Base-by-base conservation (phyloP, 805 yeast genomes). In the Candida arabinofermentans region DNA sequence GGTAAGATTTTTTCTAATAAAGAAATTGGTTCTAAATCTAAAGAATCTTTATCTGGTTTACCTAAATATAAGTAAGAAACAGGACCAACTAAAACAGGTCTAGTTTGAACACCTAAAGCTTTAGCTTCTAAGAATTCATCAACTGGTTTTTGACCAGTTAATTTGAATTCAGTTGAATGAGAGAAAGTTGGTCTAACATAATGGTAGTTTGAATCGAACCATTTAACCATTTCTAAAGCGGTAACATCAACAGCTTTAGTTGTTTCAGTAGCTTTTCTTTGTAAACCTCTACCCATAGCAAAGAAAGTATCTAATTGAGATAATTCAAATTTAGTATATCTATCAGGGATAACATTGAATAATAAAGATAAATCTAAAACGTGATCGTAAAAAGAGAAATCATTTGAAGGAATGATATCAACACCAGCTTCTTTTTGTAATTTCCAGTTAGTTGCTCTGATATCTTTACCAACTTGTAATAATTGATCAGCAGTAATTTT, bases 241-340 rank as follows among this genome's bases (percentile, higher is more conserved):
- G 98, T 91, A 49, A 93, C 99, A 71, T 93, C 99, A 58, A 93
- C 96, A 57, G 95, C 96, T 59, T 83, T 78, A 49, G 81, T 67
- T 54, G 89, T 65, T 58, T 84, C 95, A 55, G 95, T 85, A 55
- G 95, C 96, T 71, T 85, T 83, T 75, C 93, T 87, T 78, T 93
- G 99, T 69, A 93, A 79, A 83, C 99, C 99, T 81, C 99, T 89
- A 74, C 98, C 99, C 98, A 93, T 93, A 65, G 99, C 99, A 69
- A 93, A 93, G 63, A 86, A 73, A 50, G 88, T 86, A 72, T 93
- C 99, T 57, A 93, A 77, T 67, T 88, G 83, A 54, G 88, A 79
- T 67, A 93, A 81, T 61, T 83, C 81, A 73, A 75, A 87, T 78
- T 93, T 85, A 72, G 91, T 75, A 83, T 93, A 93, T 74, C 98